Evolutionary conservation across 2,329 filamentous ascomycete genomes (phyloP).

Genomic region (Ophiostoma australiae): DNA sequence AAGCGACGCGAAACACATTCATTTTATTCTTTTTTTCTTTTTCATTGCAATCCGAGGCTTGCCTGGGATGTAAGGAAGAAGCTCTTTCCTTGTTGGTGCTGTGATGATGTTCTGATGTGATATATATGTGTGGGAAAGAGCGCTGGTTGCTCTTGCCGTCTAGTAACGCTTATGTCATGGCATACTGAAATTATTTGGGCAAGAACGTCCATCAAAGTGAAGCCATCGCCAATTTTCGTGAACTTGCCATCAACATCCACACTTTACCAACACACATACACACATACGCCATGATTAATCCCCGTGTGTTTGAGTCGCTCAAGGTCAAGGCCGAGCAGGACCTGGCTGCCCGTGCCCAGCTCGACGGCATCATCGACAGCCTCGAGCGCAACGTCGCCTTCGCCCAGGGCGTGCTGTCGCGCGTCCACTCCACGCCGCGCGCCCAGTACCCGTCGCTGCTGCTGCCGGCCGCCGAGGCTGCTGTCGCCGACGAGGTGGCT

Average conservation of each 20-base stretch:
- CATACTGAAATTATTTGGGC: neutral
- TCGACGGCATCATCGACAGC: slow-evolving; percentile 73
- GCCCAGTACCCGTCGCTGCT: slow-evolving; percentile 54
- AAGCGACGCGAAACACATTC: slow-evolving; percentile 57
- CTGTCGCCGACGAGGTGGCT: slow-evolving; percentile 65
- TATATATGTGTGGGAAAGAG: neutral
- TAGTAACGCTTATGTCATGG: neutral
- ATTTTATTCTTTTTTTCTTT: slow-evolving; percentile 34
- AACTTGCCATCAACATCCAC: neutral
- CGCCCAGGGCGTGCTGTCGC: slow-evolving; percentile 76
- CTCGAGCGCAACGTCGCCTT: slow-evolving; percentile 79
- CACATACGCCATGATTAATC: slow-evolving; percentile 57
- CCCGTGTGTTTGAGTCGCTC: slow-evolving; percentile 78
- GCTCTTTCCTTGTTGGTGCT: neutral
- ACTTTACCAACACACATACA: neutral
- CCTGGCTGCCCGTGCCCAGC: slow-evolving; percentile 70
- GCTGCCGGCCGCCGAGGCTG: slow-evolving; percentile 64
- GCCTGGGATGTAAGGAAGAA: slow-evolving; percentile 55
- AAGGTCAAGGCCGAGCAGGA: slow-evolving; percentile 90
- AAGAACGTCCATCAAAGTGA: neutral
- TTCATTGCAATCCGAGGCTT: slow-evolving; percentile 56
- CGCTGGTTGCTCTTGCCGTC: neutral
- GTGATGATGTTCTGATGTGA: neutral
- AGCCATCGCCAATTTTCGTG: neutral
- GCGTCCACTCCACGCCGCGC: slow-evolving; percentile 81